These are phyloP conservation scores for Gossypium thurberi DNA, from an alignment of 345 rosid genomes.

Conservation along the genomic window DNA sequence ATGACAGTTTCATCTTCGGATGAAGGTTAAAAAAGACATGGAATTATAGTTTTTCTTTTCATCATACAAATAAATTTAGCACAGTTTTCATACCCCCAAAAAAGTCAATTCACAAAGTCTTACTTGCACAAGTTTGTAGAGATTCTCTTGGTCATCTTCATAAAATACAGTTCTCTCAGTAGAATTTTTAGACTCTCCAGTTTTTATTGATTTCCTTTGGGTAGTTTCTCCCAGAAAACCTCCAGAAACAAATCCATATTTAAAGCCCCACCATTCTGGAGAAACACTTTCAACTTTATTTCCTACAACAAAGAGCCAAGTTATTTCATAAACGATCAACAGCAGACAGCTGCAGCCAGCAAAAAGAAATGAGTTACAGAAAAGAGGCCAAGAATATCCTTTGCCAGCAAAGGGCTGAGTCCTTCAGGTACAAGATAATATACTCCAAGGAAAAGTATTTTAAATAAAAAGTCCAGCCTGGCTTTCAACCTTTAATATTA, in stretches of 20 bases:
- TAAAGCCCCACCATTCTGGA: constrained; percentile 90
- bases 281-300: constrained; percentile 33
- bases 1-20: background rate
- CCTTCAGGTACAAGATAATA: background rate
- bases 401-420: background rate
- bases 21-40: background rate
- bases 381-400: background rate
- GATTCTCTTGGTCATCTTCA: constrained; percentile 98
- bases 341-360: background rate
- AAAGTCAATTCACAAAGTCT: constrained; percentile 5
- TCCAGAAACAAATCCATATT: constrained; percentile 80
- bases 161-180: constrained; percentile 53
- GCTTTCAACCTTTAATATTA: background rate
- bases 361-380: background rate
- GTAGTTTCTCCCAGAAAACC: constrained; percentile 82
- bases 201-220: constrained; percentile 37
- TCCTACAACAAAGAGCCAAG: constrained; percentile 35
- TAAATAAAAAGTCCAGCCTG: background rate
- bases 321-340: constrained; percentile 8
- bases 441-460: background rate
- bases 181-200: constrained; percentile 25
- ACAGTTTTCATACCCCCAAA: background rate
- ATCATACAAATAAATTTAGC: background rate
- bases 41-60: background rate
- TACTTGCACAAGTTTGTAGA: constrained; percentile 92